These are phyloP conservation scores for Berkeleyomyces rouxiae DNA, from an alignment of 2,329 filamentous ascomycete species.

Conservation along the genomic window DNA sequence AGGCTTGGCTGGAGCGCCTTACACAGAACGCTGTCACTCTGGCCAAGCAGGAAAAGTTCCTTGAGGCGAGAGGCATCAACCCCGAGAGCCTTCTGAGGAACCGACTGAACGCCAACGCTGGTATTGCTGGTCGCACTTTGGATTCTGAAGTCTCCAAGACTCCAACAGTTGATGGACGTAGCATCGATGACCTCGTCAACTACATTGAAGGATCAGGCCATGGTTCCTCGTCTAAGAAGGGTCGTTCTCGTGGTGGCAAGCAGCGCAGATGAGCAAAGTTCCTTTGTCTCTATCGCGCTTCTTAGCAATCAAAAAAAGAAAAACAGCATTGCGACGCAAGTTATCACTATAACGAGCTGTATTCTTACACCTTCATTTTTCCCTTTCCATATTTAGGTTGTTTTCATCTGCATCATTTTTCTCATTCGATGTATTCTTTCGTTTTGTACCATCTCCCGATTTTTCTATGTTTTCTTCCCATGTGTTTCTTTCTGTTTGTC, in stretches of 20 bases:
- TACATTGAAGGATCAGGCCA: constrained; percentile 69
- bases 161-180: constrained; percentile 50
- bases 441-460: background rate
- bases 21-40: constrained; percentile 91
- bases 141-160: constrained; percentile 1
- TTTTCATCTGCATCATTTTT: background rate
- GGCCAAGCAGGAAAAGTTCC: constrained; percentile 81
- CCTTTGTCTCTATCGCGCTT: background rate
- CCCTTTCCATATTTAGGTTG: constrained; percentile 3
- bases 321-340: background rate
- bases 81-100: constrained; percentile 42
- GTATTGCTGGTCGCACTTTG: constrained; percentile 19
- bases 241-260: constrained; percentile 25
- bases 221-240: constrained; percentile 28
- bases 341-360: background rate
- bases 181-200: constrained; percentile 81
- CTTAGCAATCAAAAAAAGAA: background rate
- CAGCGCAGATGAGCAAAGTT: constrained; percentile 24
- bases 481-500: background rate
- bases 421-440: background rate
- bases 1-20: constrained; percentile 89
- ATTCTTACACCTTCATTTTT: background rate
- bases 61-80: constrained; percentile 57
- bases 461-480: background rate
- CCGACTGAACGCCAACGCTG: background rate